phyloP scores from a whole-genome alignment of 768 basidiomycete species.

The Floccularia luteovirens region DNA sequence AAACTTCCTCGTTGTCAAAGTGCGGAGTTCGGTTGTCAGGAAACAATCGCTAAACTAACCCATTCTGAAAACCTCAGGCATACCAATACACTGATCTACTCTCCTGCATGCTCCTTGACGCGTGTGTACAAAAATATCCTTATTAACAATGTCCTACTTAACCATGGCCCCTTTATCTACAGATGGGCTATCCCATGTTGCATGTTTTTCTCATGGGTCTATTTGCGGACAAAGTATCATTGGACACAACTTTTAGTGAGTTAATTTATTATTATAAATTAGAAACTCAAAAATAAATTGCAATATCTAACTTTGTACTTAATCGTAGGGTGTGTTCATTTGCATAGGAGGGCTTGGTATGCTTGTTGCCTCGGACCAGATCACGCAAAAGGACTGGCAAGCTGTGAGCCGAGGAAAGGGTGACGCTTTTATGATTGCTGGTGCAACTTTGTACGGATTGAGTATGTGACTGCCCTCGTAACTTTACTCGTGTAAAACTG shows the following conservation, averaged over 20 bases:
- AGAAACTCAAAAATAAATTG: too few species aligned
- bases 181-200: slow-evolving; percentile 90
- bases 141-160: background rate
- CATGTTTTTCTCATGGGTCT: slow-evolving; percentile 76
- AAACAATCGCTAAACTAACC: too few species aligned
- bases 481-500: background rate
- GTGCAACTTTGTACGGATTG: slow-evolving; percentile 81
- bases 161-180: slow-evolving; percentile 4
- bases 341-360: slow-evolving; percentile 72
- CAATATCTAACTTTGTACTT: too few species aligned
- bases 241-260: slow-evolving; percentile 77
- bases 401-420: slow-evolving; percentile 66
- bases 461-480: slow-evolving; percentile 38
- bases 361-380: slow-evolving; percentile 70
- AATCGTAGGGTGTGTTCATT: slow-evolving; percentile 55
- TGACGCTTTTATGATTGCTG: slow-evolving; percentile 81
- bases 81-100: slow-evolving; percentile 83
- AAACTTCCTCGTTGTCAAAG: slow-evolving; percentile 81
- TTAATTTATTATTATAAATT: slow-evolving; percentile 1
- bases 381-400: slow-evolving; percentile 70
- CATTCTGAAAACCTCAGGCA: slow-evolving; percentile 32
- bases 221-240: slow-evolving; percentile 73
- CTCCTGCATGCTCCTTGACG: slow-evolving; percentile 90
- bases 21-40: slow-evolving; percentile 12
- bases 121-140: slow-evolving; percentile 35